Evolutionary conservation across 2,329 filamentous ascomycete genomes (phyloP).

Genomic region (Xylaria arbuscula): DNA sequence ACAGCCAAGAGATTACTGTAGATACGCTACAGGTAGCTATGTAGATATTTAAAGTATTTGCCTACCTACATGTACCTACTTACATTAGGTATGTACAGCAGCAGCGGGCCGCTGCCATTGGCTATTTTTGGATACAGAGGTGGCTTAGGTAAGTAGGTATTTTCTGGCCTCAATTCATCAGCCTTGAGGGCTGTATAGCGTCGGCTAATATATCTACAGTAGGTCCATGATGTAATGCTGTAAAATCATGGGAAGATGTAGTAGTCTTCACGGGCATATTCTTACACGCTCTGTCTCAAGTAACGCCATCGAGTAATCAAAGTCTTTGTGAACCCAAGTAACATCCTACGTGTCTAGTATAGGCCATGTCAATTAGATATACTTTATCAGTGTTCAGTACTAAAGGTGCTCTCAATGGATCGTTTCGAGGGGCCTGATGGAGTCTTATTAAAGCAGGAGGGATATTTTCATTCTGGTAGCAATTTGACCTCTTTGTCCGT

Average conservation of each 20-base stretch:
- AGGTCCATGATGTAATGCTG: too few species aligned
- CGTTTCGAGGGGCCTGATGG: conserved; percentile 10
- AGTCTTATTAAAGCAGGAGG: conserved; percentile 20
- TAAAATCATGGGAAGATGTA: too few species aligned
- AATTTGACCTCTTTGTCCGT: conserved; percentile 33
- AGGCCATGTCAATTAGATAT: conserved; percentile 1
- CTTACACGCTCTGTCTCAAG: background rate
- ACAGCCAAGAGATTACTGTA: conserved; percentile 1
- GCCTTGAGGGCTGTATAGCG: background rate
- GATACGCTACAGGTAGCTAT: background rate
- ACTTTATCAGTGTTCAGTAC: background rate
- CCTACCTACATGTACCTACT: background rate
- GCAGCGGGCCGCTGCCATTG: conserved; percentile 28
- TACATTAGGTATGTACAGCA: background rate
- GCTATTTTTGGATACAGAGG: conserved; percentile 34
- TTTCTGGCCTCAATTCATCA: background rate
- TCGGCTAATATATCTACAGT: too few species aligned
- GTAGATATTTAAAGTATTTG: background rate
- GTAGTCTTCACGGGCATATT: background rate
- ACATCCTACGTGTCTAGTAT: background rate
- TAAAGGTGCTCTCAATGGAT: background rate
- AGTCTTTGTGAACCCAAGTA: background rate
- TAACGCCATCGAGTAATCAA: background rate
- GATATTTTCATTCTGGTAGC: conserved; percentile 45
- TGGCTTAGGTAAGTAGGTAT: background rate